Evolutionary conservation across 2,329 filamentous ascomycete genomes (phyloP).

Genomic region (Helminthosporium solani): DNA sequence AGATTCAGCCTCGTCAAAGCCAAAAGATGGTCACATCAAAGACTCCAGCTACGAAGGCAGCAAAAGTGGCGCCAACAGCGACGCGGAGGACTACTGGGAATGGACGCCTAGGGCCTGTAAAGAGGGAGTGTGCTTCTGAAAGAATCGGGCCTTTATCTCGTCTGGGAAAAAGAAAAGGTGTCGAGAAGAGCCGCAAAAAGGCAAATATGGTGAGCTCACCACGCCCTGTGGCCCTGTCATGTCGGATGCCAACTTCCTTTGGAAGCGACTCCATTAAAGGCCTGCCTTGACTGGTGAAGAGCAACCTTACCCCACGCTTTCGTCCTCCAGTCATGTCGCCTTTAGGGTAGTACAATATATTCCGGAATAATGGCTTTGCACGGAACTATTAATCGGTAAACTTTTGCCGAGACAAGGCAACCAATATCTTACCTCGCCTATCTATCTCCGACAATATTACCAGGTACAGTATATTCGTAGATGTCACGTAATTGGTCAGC

Average conservation of each 20-base stretch:
- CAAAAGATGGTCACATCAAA: no score
- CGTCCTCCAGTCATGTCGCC: neutral
- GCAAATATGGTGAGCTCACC: slow-evolving; percentile 8
- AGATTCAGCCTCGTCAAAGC: neutral
- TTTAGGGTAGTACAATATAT: no score
- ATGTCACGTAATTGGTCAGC: no score
- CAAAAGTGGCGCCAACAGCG: neutral
- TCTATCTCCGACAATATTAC: no score
- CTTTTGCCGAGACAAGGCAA: no score
- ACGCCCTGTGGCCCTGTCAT: neutral
- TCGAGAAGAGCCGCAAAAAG: slow-evolving; percentile 5
- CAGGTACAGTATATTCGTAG: no score
- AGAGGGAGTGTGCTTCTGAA: slow-evolving; percentile 1
- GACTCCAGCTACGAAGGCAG: no score
- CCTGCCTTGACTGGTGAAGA: slow-evolving; percentile 9
- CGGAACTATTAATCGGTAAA: no score
- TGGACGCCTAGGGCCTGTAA: slow-evolving; percentile 9
- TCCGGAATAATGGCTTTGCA: no score
- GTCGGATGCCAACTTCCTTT: neutral
- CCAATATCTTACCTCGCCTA: no score
- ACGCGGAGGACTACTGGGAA: slow-evolving; percentile 4
- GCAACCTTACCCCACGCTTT: slow-evolving; percentile 7
- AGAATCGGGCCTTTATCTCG: neutral
- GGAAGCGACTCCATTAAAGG: slow-evolving; percentile 1
- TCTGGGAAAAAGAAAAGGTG: neutral